Conservation (phyloP, 2,329 filamentous ascomycete genomes). For the Apiospora rasikravindrae region DNA sequence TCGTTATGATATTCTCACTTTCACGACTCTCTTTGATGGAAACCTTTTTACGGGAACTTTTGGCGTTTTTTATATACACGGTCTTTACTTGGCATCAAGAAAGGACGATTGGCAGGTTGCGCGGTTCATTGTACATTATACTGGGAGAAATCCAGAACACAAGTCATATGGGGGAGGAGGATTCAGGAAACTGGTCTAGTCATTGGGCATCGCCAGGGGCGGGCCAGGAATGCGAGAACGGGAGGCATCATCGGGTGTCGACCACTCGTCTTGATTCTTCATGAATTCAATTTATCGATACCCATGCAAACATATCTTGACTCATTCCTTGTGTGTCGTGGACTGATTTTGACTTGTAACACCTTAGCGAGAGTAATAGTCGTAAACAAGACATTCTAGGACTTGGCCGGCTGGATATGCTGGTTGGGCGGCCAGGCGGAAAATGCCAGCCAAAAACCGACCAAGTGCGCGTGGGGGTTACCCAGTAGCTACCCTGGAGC, state of each 20-base stretch:
- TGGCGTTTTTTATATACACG: conserved; percentile 7
- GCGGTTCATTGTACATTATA: conserved; percentile 15
- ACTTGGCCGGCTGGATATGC: background rate
- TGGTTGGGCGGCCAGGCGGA: too few relatives aligned
- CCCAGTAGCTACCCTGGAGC: too few relatives aligned
- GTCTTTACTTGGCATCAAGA: background rate
- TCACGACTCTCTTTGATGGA: conserved; percentile 14
- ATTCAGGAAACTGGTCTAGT: conserved; percentile 10
- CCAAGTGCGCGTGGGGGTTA: too few relatives aligned
- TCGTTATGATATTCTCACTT: conserved; percentile 9
- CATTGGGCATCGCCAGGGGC: conserved; percentile 12
- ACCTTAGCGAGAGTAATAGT: background rate
- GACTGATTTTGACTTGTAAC: background rate
- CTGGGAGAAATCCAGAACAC: conserved; percentile 7
- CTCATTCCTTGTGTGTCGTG: background rate
- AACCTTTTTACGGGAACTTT: background rate
- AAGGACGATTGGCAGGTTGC: background rate
- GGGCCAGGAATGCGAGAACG: conserved; percentile 6
- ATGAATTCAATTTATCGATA: conserved; percentile 11
- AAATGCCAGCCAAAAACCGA: too few relatives aligned
- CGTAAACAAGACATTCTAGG: background rate
- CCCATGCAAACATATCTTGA: background rate
- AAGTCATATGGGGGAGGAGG: background rate
- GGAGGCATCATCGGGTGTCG: conserved; percentile 11
- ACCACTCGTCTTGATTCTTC: conserved; percentile 5